phyloP scores from a whole-genome alignment of 2,329 filamentous ascomycete genomes.

The Pseudocercospora eumusae region DNA sequence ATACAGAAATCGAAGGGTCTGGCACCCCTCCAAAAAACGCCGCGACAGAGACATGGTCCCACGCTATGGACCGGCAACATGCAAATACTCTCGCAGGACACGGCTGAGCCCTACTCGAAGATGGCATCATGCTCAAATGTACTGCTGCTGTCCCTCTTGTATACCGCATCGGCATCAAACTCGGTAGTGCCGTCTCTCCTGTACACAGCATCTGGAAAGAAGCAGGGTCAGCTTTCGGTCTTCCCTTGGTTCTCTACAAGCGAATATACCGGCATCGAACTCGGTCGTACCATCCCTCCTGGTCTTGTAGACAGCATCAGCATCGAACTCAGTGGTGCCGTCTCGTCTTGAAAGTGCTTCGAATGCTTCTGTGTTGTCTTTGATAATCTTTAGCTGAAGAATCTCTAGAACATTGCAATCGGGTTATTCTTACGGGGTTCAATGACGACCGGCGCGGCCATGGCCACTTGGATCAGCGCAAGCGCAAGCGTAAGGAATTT shows the following conservation, averaged over 20 bases:
- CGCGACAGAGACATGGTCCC: not conserved
- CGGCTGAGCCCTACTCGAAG: not conserved
- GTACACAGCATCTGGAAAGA: slow-evolving; percentile 11
- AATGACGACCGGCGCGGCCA: slow-evolving; percentile 17
- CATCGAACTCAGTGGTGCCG: slow-evolving; percentile 10
- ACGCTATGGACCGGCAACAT: not conserved
- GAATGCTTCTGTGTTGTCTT: slow-evolving; percentile 7
- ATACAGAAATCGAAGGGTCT: not conserved
- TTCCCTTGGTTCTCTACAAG: not conserved
- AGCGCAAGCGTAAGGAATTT: slow-evolving; percentile 12
- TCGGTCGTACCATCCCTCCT: slow-evolving; percentile 21
- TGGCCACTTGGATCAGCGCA: slow-evolving; percentile 14
- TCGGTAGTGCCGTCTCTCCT: slow-evolving; percentile 12
- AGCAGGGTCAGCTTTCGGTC: not conserved
- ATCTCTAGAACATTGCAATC: not conserved
- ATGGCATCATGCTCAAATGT: slow-evolving; percentile 11
- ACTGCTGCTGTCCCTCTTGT: slow-evolving; percentile 7
- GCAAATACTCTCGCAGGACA: not conserved
- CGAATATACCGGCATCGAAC: slow-evolving; percentile 11
- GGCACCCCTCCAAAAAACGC: slow-evolving; percentile 1
- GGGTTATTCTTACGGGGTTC: slow-evolving; percentile 14
- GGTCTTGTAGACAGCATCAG: slow-evolving; percentile 19
- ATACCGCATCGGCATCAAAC: slow-evolving; percentile 13
- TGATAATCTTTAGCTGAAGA: not conserved
- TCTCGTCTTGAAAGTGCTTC: slow-evolving; percentile 10